Conservation (phyloP, 176 grass and related monocot genomes). For the Avena atlantica region DNA sequence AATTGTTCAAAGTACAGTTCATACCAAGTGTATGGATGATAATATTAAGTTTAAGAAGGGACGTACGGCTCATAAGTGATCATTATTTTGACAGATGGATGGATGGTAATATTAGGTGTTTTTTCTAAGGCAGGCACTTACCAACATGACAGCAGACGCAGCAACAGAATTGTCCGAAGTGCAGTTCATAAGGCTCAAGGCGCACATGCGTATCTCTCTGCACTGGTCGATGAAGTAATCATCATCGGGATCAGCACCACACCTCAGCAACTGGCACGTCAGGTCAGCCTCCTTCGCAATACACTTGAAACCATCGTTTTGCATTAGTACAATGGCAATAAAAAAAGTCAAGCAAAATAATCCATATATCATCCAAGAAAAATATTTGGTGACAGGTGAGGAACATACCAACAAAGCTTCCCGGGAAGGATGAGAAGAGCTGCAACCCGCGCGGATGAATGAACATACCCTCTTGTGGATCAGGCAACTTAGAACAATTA, state of each 20-base stretch:
- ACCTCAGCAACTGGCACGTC: too few species aligned
- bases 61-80: not conserved
- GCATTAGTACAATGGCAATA: too few species aligned
- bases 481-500: not conserved
- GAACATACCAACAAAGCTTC: not conserved
- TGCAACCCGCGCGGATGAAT: not conserved
- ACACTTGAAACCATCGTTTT: too few species aligned
- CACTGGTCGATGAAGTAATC: not conserved
- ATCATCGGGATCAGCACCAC: not conserved
- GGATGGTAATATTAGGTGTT: not conserved
- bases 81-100: not conserved
- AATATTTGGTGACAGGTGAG: too few species aligned
- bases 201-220: not conserved
- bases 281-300: too few species aligned
- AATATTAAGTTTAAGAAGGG: not conserved
- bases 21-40: not conserved
- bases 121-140: not conserved
- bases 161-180: not conserved
- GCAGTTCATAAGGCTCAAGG: conserved; percentile 30
- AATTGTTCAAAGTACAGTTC: not conserved
- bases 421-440: not conserved
- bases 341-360: not conserved
- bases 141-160: not conserved
- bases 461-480: not conserved
- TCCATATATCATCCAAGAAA: too few species aligned